Percentiles rank a stretch among this genome's conserved stretches.
These are phyloP conservation scores for Penicillium lividum DNA, from an alignment of 495 filamentous ascomycete species.

Conservation along the genomic window DNA sequence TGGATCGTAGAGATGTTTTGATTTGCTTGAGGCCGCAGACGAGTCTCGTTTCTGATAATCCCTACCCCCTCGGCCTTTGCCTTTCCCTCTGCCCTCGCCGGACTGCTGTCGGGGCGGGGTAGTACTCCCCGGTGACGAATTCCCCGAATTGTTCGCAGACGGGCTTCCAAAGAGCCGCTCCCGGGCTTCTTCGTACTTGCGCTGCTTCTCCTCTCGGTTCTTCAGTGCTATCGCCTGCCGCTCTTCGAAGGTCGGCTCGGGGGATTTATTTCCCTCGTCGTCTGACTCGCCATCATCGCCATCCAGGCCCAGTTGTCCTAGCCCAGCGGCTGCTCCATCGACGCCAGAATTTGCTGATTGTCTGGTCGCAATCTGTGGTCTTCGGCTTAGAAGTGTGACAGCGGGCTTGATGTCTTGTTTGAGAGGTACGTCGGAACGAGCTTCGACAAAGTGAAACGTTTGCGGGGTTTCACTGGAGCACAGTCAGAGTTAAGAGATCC, in stretches of 20 bases:
- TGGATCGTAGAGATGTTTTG: conserved; percentile 72
- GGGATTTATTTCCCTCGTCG: conserved; percentile 56
- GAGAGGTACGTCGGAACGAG: conserved; percentile 65
- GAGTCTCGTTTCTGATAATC: conserved; percentile 48
- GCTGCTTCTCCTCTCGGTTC: conserved; percentile 84
- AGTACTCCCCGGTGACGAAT: conserved; percentile 59
- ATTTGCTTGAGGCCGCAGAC: conserved; percentile 45
- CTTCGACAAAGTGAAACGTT: conserved; percentile 70
- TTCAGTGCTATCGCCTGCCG: conserved; percentile 68
- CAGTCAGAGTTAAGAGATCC: neutral
- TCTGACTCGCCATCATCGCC: conserved; percentile 68
- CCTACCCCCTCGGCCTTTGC: conserved; percentile 39
- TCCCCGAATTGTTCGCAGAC: conserved; percentile 46
- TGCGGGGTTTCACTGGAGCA: conserved; percentile 57
- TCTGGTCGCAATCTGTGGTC: conserved; percentile 57
- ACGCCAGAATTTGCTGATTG: conserved; percentile 28
- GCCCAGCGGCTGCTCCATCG: conserved; percentile 57
- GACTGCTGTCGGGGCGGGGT: conserved; percentile 60
- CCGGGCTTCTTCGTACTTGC: conserved; percentile 80
- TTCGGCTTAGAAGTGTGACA: conserved; percentile 80
- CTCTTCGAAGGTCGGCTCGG: conserved; percentile 68
- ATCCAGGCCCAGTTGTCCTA: conserved; percentile 54
- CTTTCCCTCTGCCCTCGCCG: conserved; percentile 40
- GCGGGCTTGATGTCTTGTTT: conserved; percentile 81
- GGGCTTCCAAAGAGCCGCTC: conserved; percentile 78